A percentile compares a stretch with the other conserved stretches of the same genome.
Evolutionary conservation across 176 grass and related monocot genomes (phyloP).

Genomic region (Eragrostis curvula): DNA sequence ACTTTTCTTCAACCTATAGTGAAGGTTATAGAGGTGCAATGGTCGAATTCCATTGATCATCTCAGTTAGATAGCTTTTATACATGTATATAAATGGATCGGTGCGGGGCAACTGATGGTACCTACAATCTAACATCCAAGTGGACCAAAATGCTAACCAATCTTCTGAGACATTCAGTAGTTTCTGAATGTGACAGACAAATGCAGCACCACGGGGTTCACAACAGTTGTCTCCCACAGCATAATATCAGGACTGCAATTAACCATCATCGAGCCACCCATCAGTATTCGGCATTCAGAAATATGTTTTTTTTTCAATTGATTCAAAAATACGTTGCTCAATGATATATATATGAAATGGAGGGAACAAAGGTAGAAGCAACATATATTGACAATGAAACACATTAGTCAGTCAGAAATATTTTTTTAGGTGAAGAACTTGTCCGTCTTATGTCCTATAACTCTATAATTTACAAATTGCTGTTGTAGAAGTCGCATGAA

Average conservation of each 20-base stretch:
- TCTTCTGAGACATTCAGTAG: no score
- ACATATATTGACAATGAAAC: constrained; percentile 25
- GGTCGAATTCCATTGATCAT: no score
- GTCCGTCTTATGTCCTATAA: constrained; percentile 30
- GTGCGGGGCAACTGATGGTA: no score
- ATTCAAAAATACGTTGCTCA: background rate
- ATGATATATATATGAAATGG: background rate
- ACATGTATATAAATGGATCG: no score
- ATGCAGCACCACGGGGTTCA: no score
- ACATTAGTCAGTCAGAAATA: constrained; percentile 2
- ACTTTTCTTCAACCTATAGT: no score
- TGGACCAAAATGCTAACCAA: no score
- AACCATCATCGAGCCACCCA: background rate
- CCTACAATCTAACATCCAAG: no score
- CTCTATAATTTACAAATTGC: constrained; percentile 50
- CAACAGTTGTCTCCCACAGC: background rate
- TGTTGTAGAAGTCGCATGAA: constrained; percentile 17
- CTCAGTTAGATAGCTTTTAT: no score
- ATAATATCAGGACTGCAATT: background rate
- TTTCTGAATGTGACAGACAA: no score
- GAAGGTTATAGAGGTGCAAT: no score
- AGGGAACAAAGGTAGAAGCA: background rate
- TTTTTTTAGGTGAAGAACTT: background rate
- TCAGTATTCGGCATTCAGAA: background rate
- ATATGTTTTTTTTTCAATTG: no score